A percentile compares a stretch with the other conserved stretches of the same genome.
These are phyloP conservation scores for Apiotrichum montevideense DNA, from an alignment of 1,284 basidiomycete species.

Conservation along the genomic window DNA sequence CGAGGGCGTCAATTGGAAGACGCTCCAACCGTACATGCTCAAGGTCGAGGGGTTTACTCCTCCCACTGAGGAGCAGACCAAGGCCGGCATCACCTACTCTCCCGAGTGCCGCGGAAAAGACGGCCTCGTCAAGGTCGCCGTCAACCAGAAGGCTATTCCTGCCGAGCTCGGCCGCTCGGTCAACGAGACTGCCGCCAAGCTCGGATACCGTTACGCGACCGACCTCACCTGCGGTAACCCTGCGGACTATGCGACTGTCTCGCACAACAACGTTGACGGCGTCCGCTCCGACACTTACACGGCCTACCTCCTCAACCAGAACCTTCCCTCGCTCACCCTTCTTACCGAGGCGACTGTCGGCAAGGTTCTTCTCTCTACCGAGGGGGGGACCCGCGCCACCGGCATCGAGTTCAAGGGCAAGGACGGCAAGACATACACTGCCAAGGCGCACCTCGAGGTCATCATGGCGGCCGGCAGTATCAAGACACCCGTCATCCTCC, in stretches of 20 bases:
- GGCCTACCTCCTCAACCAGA: conserved; percentile 29
- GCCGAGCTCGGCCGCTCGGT: conserved; percentile 23
- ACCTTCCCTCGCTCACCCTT: conserved; percentile 32
- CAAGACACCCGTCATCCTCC: conserved; percentile 47
- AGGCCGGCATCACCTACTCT: conserved; percentile 26
- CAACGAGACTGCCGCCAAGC: conserved; percentile 20
- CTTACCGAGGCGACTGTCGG: conserved; percentile 34
- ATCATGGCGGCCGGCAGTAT: conserved; percentile 48
- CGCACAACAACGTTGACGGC: conserved; percentile 26
- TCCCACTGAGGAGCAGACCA: conserved; percentile 18
- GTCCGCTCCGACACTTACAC: conserved; percentile 33
- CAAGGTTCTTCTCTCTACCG: conserved; percentile 23
- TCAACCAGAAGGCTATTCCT: conserved; percentile 8
- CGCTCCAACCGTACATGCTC: conserved; percentile 28
- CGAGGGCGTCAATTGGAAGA: conserved; percentile 34
- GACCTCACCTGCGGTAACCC: conserved; percentile 39
- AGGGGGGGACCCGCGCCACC: conserved; percentile 23
- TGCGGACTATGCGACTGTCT: conserved; percentile 26
- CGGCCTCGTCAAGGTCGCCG: conserved; percentile 24
- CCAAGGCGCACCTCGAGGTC: conserved; percentile 43
- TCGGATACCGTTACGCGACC: conserved; percentile 28
- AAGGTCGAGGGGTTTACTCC: conserved; percentile 27
- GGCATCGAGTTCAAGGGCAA: conserved; percentile 32
- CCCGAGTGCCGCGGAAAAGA: conserved; percentile 19
- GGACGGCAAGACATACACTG: conserved; percentile 25